Evolutionary conservation across 352 stramenopile species (phyloP), one percentile per base, ranked within the genome.

Genomic region (Phytophthora cryptogea): DNA sequence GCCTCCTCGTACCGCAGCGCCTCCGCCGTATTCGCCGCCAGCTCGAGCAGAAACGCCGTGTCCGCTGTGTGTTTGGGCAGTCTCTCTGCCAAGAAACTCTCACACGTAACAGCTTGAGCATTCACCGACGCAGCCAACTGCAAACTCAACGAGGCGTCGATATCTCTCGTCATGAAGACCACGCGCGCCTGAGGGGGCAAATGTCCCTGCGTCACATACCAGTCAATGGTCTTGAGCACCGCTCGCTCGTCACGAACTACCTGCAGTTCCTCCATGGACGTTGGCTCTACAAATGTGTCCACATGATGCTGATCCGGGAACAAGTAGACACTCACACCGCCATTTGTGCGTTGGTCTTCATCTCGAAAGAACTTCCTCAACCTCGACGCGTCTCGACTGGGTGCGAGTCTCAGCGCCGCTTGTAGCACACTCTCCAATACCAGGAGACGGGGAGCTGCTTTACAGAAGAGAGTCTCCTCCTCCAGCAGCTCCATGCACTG

Each of bases 401-500:
- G 75, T n/a, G 74, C 82, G n/a, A 91, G 62, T 27, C 74, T 72
- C 47, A 92, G 45, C 42, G 86, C 82, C 35, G 83, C 68, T 32
- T 80, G 65, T n/a, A 83, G 57, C 10, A 91, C 83, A 9, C 76
- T 91, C 63, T 93, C 74, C 44, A 95, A 59, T n/a, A 95, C 72
- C 16, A 93, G 62, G 26, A 93, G 35, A 48, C 86, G 68, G 31
- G 65, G 57, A 3, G 64, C 73, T 1, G 63, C 59, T 14, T 53
- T 52, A 20, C 48, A 61, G 31, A 95, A 87, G 39, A 78, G 44
- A 50, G 62, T 54, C 14, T 90, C 74, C 31, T 90, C 72, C 36
- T 90, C 75, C 13, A 92, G 56, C 13, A 95, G 68, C 62, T 92
- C 83, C 74, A 95, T 83, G 49, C 83, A 89, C 62, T 89, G 80